phyloP scores from a whole-genome alignment of 306 rosid species.

The Cucumis sativus region DNA sequence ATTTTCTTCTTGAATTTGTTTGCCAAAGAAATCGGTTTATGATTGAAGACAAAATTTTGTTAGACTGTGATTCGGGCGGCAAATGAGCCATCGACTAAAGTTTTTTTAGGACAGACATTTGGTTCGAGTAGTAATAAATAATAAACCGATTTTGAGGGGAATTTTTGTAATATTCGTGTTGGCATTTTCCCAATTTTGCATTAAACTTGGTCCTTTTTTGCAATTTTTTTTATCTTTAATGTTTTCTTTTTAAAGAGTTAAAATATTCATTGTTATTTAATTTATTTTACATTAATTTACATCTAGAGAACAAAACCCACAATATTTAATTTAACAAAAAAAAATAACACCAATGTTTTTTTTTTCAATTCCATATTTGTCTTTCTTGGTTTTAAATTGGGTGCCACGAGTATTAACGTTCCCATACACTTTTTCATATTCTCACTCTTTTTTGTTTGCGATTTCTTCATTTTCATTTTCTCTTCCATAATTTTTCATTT shows the following conservation, averaged over 20 bases:
- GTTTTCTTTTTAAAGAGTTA: neutral
- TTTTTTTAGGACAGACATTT: neutral
- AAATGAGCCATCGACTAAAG: slow-evolving; percentile 5
- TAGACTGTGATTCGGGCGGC: slow-evolving; percentile 8
- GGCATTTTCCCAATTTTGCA: neutral
- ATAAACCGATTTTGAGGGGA: neutral
- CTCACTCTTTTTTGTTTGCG: too few relatives aligned
- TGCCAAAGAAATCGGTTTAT: neutral
- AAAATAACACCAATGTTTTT: too few relatives aligned
- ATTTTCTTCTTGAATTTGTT: neutral
- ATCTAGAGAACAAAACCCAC: too few relatives aligned
- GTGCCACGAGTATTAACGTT: too few relatives aligned
- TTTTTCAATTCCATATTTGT: too few relatives aligned
- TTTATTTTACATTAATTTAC: too few relatives aligned
- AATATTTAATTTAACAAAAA: too few relatives aligned
- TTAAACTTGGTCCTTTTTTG: neutral
- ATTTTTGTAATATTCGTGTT: neutral
- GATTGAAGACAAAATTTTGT: neutral
- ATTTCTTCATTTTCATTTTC: too few relatives aligned
- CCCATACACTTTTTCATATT: too few relatives aligned
- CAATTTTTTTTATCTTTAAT: neutral
- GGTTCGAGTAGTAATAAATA: neutral
- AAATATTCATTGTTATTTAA: too few relatives aligned
- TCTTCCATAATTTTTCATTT: too few relatives aligned
- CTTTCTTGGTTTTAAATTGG: too few relatives aligned